Evolutionary conservation across 2,329 filamentous ascomycete species (phyloP), one percentile per base, ranked within the genome.

Genomic region (Zasmidium angulare): DNA sequence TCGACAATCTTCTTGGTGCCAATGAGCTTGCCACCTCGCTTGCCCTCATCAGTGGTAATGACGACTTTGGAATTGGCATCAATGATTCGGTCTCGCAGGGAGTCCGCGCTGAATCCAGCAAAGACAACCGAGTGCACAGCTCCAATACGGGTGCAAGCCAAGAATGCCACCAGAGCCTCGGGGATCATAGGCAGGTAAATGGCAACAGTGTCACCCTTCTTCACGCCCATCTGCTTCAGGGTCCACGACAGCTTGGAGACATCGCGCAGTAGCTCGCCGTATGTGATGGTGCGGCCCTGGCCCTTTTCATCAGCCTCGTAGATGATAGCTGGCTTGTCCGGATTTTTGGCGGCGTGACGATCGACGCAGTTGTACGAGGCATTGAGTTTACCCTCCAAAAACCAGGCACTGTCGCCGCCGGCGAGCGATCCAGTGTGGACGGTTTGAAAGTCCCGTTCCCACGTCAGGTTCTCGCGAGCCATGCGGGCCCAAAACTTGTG

Each of bases 131-230:
- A 98, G 84, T 99, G 95, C 3, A 99, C 85, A 46, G 95, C 95
- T 63, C 95, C 95, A 69, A 99, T 96, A 73, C 95, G 91, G 40
- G 88, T 81, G 77, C 93, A 96, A 62, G 95, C 95, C 58, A 99
- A 83, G 77, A 99, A 90, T 55, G 95, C 89, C 71, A 99, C 83
- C 59, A 99, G 71, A 6, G 95, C 95, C 78, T 99, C 93, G 57
- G 95, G 95, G 76, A 99, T 96, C 95, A 99, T 99, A 75, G 95
- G 95, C 66, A 99, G 81, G 81, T 99, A 99, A 67, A 99, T 90
- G 64, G 92, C 95, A 58, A 99, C 93, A 3, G 93, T 96, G 78
- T 99, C 95, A 57, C 95, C 95, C 83, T 97, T 98, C 81, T 89
- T 87, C 61, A 99, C 93, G 64, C 95, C 95, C 86, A 96, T 95